A percentile compares a stretch with the other conserved stretches of the same genome.
These are phyloP conservation scores for Coemansia sp. DNA, from an alignment of 192 early-diverging fungal species.

Conservation along the genomic window DNA sequence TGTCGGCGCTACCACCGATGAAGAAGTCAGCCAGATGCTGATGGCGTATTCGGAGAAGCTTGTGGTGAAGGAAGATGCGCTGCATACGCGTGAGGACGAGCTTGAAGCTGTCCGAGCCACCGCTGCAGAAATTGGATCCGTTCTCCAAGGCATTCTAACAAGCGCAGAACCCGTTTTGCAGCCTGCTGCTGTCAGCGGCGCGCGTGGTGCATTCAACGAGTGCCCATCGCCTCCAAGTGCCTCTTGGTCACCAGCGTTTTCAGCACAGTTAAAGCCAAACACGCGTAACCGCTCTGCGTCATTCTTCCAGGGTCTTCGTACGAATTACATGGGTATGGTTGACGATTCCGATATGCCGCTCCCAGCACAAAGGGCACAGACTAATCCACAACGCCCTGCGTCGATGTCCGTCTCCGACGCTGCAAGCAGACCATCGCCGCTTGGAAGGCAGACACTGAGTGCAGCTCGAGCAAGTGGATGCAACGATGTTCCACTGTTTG, in stretches of 20 bases:
- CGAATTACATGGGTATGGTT: constrained; percentile 26
- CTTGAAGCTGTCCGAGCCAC: constrained; percentile 31
- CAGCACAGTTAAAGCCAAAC: constrained; percentile 15
- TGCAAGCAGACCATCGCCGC: constrained; percentile 3
- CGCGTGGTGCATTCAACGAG: constrained; percentile 6
- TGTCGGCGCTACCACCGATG: constrained; percentile 9
- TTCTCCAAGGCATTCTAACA: constrained; percentile 22
- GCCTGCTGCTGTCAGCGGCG: not conserved
- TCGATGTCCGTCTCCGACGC: not conserved
- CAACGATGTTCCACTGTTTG: constrained; percentile 24
- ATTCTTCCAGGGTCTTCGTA: constrained; percentile 46
- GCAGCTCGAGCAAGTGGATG: constrained; percentile 13
- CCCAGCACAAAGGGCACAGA: constrained; percentile 8
- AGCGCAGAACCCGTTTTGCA: not conserved
- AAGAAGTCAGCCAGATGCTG: constrained; percentile 39
- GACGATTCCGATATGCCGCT: constrained; percentile 22
- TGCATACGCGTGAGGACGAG: constrained; percentile 53
- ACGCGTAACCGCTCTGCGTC: constrained; percentile 47
- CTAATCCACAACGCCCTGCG: constrained; percentile 7
- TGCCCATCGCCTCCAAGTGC: not conserved
- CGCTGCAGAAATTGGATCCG: constrained; percentile 19
- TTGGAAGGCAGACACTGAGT: not conserved
- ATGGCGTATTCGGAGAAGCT: constrained; percentile 51
- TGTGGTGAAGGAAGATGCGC: constrained; percentile 47
- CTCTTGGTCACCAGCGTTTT: constrained; percentile 16